Evolutionary conservation across 176 grass and related monocot genomes (phyloP), one percentile per base, ranked within the genome.

Genomic region (Cymbopogon citratus): DNA sequence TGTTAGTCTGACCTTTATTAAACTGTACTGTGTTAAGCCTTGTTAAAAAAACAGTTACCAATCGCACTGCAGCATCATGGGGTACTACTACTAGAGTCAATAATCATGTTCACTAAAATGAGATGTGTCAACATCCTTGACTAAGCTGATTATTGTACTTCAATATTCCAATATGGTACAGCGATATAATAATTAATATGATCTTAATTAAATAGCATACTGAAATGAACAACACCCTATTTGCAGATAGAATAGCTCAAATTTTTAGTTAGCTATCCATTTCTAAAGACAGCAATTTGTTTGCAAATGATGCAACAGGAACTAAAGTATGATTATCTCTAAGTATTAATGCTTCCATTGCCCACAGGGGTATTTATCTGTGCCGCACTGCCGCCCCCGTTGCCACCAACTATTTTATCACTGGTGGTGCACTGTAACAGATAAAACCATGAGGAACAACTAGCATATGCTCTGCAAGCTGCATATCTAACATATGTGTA

Each of bases 331-430:
- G 9, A 63, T 40, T 62, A 59, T 77, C 9, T 51, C 49, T 69
- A 65, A 45, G 75, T 69, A 60, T 69, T 61, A 39, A 82, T 63
- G 9, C 21, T 38, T 57, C 54, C 54, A 57, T 57, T 57, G 21
- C 52, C n/a, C 54, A 44, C 45, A 44, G 59, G 33, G 60, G 34
- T n/a, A 79, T 64, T 13, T 34, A 61, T 57, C 21, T 68, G 19
- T 69, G 28, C 1, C n/a, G n/a, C n/a, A n/a, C n/a, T n/a, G 31
- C 27, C 23, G 3, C 51, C 51, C 44, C 35, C 6, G 1, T 21
- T 83, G 69, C 48, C 72, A 87, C 81, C 84, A 85, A 24, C 73
- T 31, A 71, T 85, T 85, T 80, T 66, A 62, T 80, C 81, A 83
- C 27, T 41, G 59, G 35, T 33, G 51, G 61, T 69, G 63, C 5